Conservation (phyloP, 495 filamentous ascomycete species). For the Tuber magnatum region DNA sequence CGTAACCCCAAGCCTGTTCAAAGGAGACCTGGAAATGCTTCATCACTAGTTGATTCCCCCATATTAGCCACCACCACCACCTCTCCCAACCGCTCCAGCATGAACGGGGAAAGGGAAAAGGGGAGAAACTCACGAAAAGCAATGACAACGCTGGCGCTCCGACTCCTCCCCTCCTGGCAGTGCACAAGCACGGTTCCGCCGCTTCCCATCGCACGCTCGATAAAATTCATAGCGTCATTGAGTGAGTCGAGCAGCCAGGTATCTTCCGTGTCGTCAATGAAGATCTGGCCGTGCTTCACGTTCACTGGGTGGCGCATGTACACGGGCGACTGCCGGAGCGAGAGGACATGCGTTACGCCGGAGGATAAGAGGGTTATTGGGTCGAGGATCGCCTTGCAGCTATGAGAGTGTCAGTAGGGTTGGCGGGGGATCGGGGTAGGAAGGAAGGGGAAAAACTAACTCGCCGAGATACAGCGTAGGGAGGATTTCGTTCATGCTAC, state of each 20-base stretch:
- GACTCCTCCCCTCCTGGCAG: conserved; percentile 31
- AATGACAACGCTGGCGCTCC: conserved; percentile 32
- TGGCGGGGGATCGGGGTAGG: background rate
- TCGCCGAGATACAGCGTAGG: conserved; percentile 34
- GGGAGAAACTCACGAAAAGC: conserved; percentile 25
- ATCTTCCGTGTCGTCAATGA: conserved; percentile 32
- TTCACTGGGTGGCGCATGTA: conserved; percentile 30
- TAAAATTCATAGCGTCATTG: conserved; percentile 29
- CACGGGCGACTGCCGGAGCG: conserved; percentile 29
- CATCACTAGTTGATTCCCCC: conserved; percentile 17
- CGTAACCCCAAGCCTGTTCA: conserved; percentile 31
- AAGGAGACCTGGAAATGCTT: conserved; percentile 32
- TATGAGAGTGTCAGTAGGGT: conserved; percentile 13
- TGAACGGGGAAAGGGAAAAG: background rate
- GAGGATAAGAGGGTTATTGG: conserved; percentile 31
- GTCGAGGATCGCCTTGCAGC: conserved; percentile 33
- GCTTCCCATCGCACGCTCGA: conserved; percentile 25
- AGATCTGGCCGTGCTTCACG: conserved; percentile 33
- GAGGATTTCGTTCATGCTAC: conserved; percentile 34
- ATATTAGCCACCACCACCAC: background rate
- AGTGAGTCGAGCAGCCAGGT: conserved; percentile 31
- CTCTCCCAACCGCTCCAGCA: background rate
- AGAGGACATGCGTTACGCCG: conserved; percentile 31
- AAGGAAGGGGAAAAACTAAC: conserved; percentile 8
- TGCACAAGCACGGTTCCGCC: conserved; percentile 31